phyloP scores from a whole-genome alignment of 345 rosid species.

The Arabis hirsuta region DNA sequence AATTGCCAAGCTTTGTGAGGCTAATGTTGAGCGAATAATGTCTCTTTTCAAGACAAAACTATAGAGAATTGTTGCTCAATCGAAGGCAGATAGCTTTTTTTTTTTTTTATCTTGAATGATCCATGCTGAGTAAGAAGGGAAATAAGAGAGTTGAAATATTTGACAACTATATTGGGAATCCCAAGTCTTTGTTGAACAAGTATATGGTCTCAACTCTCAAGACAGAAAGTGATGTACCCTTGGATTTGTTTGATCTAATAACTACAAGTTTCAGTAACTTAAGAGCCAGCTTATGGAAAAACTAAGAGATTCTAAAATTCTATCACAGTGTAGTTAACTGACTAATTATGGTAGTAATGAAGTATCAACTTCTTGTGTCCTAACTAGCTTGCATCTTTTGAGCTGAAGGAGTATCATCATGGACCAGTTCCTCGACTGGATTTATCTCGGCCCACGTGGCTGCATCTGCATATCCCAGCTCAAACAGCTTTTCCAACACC shows the following conservation, averaged over 20 bases:
- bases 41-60: conserved; percentile 9
- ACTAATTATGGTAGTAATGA: conserved; percentile 11
- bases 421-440: conserved; percentile 59
- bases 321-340: not conserved
- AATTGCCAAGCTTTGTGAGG: conserved; percentile 30
- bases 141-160: not conserved
- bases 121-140: too few species aligned
- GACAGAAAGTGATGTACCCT: not conserved
- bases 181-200: not conserved
- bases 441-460: conserved; percentile 74
- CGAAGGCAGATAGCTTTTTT: not conserved
- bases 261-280: conserved; percentile 17
- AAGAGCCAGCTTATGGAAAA: conserved; percentile 1
- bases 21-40: conserved; percentile 19
- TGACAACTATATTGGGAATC: not conserved
- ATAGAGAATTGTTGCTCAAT: conserved; percentile 17
- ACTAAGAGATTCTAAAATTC: not conserved
- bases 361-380: not conserved
- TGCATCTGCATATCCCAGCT: conserved; percentile 83
- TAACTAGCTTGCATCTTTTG: conserved; percentile 27
- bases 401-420: conserved; percentile 33
- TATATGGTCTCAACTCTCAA: not conserved
- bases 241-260: conserved; percentile 7
- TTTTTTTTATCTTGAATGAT: conserved; percentile 3
- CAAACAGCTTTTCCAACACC: conserved; percentile 72